A percentile compares a stretch with the other conserved stretches of the same genome.
phyloP scores from a whole-genome alignment of 2,329 filamentous ascomycete genomes.

The Waltergamsia citrina region DNA sequence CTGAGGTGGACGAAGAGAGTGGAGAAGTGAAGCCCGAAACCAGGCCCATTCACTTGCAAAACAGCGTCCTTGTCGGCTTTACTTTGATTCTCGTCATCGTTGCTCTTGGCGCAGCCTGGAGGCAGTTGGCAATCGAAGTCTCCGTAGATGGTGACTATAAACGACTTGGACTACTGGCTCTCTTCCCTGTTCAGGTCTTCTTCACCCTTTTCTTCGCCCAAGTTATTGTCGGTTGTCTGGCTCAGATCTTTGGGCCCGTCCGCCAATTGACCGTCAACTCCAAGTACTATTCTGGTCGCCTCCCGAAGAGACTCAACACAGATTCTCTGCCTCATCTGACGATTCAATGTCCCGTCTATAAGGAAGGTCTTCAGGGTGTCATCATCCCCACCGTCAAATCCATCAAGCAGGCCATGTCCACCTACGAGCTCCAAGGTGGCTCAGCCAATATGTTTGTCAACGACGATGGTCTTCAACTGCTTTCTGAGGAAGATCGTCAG shows the following conservation, averaged over 20 bases:
- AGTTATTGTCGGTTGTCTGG: constrained; percentile 66
- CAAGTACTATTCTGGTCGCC: constrained; percentile 71
- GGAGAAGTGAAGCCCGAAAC: constrained; percentile 56
- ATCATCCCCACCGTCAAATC: constrained; percentile 71
- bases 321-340: constrained; percentile 61
- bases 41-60: constrained; percentile 59
- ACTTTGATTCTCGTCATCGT: constrained; percentile 57
- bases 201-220: constrained; percentile 77
- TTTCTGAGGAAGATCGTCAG: constrained; percentile 50
- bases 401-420: constrained; percentile 68
- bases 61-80: constrained; percentile 57
- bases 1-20: constrained; percentile 62
- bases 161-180: constrained; percentile 53
- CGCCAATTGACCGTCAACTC: constrained; percentile 66
- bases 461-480: constrained; percentile 63
- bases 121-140: constrained; percentile 59
- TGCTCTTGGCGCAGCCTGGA: constrained; percentile 60
- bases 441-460: constrained; percentile 71
- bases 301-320: constrained; percentile 51
- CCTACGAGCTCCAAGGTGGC: constrained; percentile 69
- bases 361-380: constrained; percentile 67
- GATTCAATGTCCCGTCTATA: constrained; percentile 83
- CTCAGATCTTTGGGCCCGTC: constrained; percentile 68
- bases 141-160: constrained; percentile 53
- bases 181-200: constrained; percentile 67